Evolutionary conservation across 257 asterid genomes (phyloP), one percentile per base, ranked within the genome.

Genomic region (Craterostigma plantagineum): DNA sequence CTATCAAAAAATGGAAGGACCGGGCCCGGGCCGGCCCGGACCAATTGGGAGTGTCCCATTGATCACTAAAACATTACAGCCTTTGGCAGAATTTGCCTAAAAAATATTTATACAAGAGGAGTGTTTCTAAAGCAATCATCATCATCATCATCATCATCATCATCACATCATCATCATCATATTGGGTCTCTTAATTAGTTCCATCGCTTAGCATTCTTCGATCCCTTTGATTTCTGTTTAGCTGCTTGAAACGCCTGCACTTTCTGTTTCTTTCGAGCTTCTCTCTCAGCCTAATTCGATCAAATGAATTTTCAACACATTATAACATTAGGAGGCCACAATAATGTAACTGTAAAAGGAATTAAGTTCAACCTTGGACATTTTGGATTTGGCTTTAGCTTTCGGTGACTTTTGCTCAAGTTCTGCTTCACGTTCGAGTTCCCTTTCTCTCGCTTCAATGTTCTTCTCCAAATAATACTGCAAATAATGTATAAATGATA

Each of bases 391-490:
- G 17, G 99, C 92, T 75, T 83, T 90, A 7, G 79, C 77, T 65
- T 90, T 90, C 1, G 99, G 93, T 51, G 95, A 64, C 66, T 76
- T 79, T 33, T 77, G 94, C 45, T 90, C 94, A 1, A 90, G 63
- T 76, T 90, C 99, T 11, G 91, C 99, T 69, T 90, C 95, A 11
- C 99, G 72, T 63, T 90, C 99, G n/a, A 83, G 83, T 61, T 69
- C 94, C 65, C 67, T 77, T 45, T 69, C 69, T 62, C 99, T 77
- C 13, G 94, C 94, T 56, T n/a, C n/a, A n/a, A n/a, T n/a, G n/a
- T n/a, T n/a, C n/a, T n/a, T 90, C 92, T 90, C 99, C 65, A 90
- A 63, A 60, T 90, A 90, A 59, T 83, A 90, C 99, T 90, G 92
- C 33, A 11, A 14, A 1, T 7, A 33, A 13, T 11, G 23, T 23